Evolutionary conservation across 192 early-diverging fungal species (phyloP).

Genomic region (Spizellomyces sp.): DNA sequence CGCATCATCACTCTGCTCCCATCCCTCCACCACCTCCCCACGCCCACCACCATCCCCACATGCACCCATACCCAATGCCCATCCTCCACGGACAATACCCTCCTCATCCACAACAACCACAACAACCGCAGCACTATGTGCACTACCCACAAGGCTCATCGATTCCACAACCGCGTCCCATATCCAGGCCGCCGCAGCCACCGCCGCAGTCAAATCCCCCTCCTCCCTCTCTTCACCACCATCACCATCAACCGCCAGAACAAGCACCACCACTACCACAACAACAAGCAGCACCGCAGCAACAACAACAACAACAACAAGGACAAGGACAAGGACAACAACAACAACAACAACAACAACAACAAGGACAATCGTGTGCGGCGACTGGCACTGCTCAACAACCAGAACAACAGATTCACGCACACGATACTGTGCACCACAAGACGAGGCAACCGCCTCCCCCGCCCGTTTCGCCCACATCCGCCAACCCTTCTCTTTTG

Average conservation of each 20-base stretch:
- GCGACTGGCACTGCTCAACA: not conserved
- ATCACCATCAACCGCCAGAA: not conserved
- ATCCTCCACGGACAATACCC: too few species aligned
- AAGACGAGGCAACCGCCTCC: not conserved
- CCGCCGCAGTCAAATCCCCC: not conserved
- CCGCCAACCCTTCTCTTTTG: too few species aligned
- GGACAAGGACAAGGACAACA: not conserved
- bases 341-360: not conserved
- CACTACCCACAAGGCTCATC: not conserved
- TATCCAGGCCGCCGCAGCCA: not conserved
- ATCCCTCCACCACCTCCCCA: not conserved
- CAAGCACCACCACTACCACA: not conserved
- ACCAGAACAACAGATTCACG: not conserved
- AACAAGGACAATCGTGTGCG: not conserved
- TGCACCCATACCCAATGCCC: not conserved
- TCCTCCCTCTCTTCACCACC: not conserved
- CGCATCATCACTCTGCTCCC: not conserved
- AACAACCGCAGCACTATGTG: not conserved
- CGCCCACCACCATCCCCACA: not conserved
- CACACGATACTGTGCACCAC: not conserved
- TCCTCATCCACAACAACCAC: not conserved
- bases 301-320: not conserved
- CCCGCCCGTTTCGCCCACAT: not conserved
- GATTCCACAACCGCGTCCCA: not conserved
- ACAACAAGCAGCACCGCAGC: not conserved